Conservation (phyloP, 129 eudicot species). For the Erigeron canadensis region DNA sequence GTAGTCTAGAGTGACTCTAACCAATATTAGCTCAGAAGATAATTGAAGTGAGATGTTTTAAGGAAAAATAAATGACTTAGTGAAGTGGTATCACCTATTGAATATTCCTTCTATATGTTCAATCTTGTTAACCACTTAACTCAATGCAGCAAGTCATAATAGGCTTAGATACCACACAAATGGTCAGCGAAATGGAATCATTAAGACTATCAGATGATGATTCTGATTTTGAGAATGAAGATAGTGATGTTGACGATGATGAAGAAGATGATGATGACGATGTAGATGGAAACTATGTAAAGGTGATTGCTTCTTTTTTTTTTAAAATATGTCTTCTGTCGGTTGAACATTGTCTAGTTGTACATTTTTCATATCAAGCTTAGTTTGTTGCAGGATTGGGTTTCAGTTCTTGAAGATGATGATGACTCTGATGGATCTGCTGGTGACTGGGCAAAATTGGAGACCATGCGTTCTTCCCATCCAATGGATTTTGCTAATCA, state of each 20-base stretch:
- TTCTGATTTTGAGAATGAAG: conserved; percentile 64
- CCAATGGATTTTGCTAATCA: conserved; percentile 78
- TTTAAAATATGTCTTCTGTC: conserved; percentile 9
- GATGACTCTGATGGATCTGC: conserved; percentile 65
- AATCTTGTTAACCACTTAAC: conserved; percentile 25
- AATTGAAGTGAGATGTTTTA: background rate
- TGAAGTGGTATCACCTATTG: background rate
- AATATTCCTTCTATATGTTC: background rate
- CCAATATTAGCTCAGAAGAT: background rate
- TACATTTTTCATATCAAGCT: conserved; percentile 15
- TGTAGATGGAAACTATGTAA: conserved; percentile 44
- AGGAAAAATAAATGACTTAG: background rate
- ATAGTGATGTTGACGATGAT: conserved; percentile 48
- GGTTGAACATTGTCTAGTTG: conserved; percentile 12
- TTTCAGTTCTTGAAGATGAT: conserved; percentile 54
- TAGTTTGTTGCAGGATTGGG: conserved; percentile 63
- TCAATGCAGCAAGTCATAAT: conserved; percentile 84
- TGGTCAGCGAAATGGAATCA: conserved; percentile 65
- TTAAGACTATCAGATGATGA: conserved; percentile 48
- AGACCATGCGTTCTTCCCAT: conserved; percentile 86
- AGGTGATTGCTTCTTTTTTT: conserved; percentile 36
- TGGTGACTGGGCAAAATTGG: conserved; percentile 92
- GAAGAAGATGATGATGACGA: conserved; percentile 54
- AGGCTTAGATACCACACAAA: conserved; percentile 76
- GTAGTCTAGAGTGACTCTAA: background rate